Base-by-base conservation (phyloP, 2,329 filamentous ascomycete genomes). In the Stromatinia cepivora region DNA sequence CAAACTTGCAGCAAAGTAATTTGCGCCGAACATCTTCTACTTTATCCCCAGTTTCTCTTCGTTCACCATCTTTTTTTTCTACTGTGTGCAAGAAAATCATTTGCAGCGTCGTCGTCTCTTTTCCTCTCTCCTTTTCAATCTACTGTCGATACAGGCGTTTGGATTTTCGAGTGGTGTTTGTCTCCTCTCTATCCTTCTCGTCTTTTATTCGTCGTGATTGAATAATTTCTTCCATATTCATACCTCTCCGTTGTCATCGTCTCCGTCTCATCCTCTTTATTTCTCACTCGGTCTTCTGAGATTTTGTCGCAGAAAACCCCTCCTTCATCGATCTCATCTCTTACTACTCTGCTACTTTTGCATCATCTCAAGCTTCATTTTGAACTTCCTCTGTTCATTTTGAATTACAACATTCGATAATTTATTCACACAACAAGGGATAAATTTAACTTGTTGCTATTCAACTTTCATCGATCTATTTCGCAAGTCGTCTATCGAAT, bases 101-200 rank as follows among this genome's bases (percentile, higher is more conserved):
- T 45, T 54, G 48, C 63, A 48, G 48, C 48, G 53, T 67, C 65
- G 45, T 64, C 45, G 25, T 67, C 56, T 61, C 54, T 67, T 67
- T 67, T 50, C 34, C n/a, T 59, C 58, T 68, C 58, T 63, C 46
- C 50, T 64, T 57, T 25, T 52, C 58, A 57, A 66, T 66, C 52
- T 66, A 57, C 52, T 66, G 50, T 66, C 63, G 50, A 66, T 53
- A 53, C 48, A 68, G 66, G 66, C 66, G 66, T 68, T 72, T 72
- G 75, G 75, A 75, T 75, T 74, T 75, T 72, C 73, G 75, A 77
- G 76, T 73, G 72, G 73, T 74, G 71, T 75, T 78, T 75, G 67
- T 70, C 70, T 75, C 76, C 73, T 71, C 72, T 75, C 69, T 71
- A 56, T 73, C 73, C 70, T 71, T 76, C 67, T 76, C 74, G 71